Conservation (phyloP, 176 grass and related monocot genomes). For the Oryza punctata region DNA sequence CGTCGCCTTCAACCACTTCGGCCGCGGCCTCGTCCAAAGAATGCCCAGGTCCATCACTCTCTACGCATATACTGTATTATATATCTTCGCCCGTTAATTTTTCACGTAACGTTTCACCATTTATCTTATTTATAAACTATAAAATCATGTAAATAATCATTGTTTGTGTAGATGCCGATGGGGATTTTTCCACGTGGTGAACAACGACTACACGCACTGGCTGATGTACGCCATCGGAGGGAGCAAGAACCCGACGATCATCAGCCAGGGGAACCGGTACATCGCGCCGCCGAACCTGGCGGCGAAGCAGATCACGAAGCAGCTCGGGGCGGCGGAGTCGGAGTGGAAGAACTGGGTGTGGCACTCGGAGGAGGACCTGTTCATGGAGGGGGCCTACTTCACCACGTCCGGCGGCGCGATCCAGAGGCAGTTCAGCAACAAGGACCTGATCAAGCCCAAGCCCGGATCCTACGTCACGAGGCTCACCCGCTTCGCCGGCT, state of each 20-base stretch:
- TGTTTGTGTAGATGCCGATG: conserved; percentile 60
- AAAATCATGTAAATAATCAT: too few relatives aligned
- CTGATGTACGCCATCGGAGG: conserved; percentile 90
- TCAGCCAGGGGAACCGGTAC: conserved; percentile 89
- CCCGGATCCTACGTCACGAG: conserved; percentile 57
- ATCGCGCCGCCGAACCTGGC: conserved; percentile 66
- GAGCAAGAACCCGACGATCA: conserved; percentile 78
- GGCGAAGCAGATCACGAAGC: conserved; percentile 76
- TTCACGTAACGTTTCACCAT: too few relatives aligned
- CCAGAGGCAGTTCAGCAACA: conserved; percentile 32
- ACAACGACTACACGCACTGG: conserved; percentile 96
- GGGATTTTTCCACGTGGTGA: conserved; percentile 92
- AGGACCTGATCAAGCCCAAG: conserved; percentile 66
- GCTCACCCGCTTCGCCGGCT: conserved; percentile 65
- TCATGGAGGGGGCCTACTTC: conserved; percentile 72
- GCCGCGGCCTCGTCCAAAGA: conserved; percentile 75
- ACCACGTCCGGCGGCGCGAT: conserved; percentile 42
- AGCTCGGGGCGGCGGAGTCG: conserved; percentile 39
- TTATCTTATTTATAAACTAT: too few relatives aligned
- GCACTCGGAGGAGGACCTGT: conserved; percentile 67
- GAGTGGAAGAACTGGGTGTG: conserved; percentile 85
- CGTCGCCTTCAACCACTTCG: conserved; percentile 87
- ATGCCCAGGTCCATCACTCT: conserved; percentile 97
- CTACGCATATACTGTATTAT: too few relatives aligned
- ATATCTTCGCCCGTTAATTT: too few relatives aligned